Percentiles rank a stretch among this genome's conserved stretches.
Evolutionary conservation across 2,329 filamentous ascomycete genomes (phyloP).

Genomic region (Hymenoscyphus infarciens): DNA sequence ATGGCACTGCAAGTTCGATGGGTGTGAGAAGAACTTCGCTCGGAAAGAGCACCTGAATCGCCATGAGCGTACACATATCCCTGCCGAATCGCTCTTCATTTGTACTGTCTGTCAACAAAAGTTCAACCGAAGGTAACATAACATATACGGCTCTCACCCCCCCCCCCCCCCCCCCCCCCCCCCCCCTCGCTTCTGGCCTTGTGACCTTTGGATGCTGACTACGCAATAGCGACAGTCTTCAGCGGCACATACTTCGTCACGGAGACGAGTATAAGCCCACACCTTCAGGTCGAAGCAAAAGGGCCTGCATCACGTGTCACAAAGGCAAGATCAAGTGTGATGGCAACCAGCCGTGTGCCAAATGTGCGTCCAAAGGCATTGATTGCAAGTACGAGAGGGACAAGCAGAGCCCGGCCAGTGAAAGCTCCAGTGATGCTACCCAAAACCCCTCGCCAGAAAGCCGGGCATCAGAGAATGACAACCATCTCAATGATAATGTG

Average conservation of each 20-base stretch:
- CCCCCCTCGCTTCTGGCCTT: not conserved
- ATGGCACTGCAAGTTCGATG: slow-evolving; percentile 19
- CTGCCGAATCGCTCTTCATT: slow-evolving; percentile 14
- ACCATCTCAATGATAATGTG: not conserved
- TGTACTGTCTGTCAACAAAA: slow-evolving; percentile 26
- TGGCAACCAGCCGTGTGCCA: slow-evolving; percentile 39
- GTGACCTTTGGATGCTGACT: slow-evolving; percentile 1
- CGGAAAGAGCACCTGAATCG: slow-evolving; percentile 31
- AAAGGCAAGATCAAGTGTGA: slow-evolving; percentile 46
- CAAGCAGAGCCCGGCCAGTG: slow-evolving; percentile 2
- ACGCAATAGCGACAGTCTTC: slow-evolving; percentile 27
- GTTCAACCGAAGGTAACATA: slow-evolving; percentile 31
- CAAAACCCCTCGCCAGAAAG: not conserved
- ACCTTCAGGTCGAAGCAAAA: slow-evolving; percentile 34
- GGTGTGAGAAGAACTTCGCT: slow-evolving; percentile 27
- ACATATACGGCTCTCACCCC: slow-evolving; percentile 1
- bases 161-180: not conserved
- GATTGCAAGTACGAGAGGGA: slow-evolving; percentile 36
- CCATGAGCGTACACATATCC: slow-evolving; percentile 26
- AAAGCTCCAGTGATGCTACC: not conserved
- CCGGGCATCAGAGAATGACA: not conserved
- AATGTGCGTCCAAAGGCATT: slow-evolving; percentile 40
- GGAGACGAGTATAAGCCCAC: slow-evolving; percentile 26
- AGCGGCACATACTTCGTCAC: slow-evolving; percentile 29
- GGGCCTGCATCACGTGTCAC: slow-evolving; percentile 44